A percentile compares a stretch with the other conserved stretches of the same genome.
These are phyloP conservation scores for Capsicum pubescens DNA, from an alignment of 257 asterid species.

Conservation along the genomic window DNA sequence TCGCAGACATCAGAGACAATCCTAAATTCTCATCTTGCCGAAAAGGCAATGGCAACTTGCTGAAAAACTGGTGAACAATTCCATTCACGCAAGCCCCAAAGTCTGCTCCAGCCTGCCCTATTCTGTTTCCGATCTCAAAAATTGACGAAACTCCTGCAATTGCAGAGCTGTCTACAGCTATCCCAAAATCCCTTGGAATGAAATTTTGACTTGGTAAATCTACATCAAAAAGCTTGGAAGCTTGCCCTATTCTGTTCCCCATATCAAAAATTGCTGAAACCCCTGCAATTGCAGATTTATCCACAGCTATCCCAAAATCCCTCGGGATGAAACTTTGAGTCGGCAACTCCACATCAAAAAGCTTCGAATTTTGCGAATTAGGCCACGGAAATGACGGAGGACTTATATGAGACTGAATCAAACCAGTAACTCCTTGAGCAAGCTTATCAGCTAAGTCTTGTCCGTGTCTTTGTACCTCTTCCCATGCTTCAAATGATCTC, in stretches of 20 bases:
- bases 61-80: constrained; percentile 71
- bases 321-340: constrained; percentile 58
- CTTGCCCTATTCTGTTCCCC: constrained; percentile 26
- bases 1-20: constrained; percentile 47
- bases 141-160: constrained; percentile 76
- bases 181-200: constrained; percentile 62
- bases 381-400: constrained; percentile 91
- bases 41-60: constrained; percentile 78
- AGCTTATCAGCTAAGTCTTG: constrained; percentile 86
- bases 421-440: constrained; percentile 83
- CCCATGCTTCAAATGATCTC: constrained; percentile 98
- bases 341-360: constrained; percentile 76
- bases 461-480: constrained; percentile 98
- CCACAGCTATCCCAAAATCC: constrained; percentile 69
- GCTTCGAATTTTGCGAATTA: constrained; percentile 60
- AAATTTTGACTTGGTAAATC: constrained; percentile 73
- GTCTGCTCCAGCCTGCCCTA: constrained; percentile 91
- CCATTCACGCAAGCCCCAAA: constrained; percentile 82
- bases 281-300: constrained; percentile 65
- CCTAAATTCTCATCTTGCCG: constrained; percentile 61
- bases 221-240: constrained; percentile 66
- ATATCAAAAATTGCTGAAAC: constrained; percentile 76
- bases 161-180: constrained; percentile 62
- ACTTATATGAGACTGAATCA: constrained; percentile 79
- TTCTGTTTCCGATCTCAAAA: constrained; percentile 82